A percentile compares a stretch with the other conserved stretches of the same genome.
phyloP scores from a whole-genome alignment of 2,329 filamentous ascomycete genomes.

The Arthrobotrys sphaeroides region DNA sequence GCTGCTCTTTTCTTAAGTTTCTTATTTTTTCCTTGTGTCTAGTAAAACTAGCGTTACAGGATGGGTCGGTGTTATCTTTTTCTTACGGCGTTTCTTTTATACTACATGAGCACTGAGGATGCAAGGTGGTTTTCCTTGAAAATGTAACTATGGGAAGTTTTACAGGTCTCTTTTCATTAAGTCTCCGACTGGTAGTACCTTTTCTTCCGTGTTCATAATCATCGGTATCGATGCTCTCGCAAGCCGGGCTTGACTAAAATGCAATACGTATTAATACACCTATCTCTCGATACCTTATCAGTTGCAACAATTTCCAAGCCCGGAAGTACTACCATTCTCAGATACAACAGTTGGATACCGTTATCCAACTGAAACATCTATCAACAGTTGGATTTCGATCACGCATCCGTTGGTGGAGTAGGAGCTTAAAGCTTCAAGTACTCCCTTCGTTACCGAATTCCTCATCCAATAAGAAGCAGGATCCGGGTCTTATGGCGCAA shows the following conservation, averaged over 20 bases:
- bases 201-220: too few species aligned
- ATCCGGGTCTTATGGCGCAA: conserved; percentile 51
- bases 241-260: not conserved
- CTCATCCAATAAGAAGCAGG: conserved; percentile 28
- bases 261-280: too few species aligned
- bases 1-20: not conserved
- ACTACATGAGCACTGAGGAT: not conserved
- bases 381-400: not conserved
- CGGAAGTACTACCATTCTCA: too few species aligned
- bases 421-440: not conserved
- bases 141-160: not conserved
- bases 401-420: not conserved
- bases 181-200: too few species aligned
- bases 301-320: too few species aligned
- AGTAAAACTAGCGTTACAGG: not conserved
- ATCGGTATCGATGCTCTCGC: too few species aligned
- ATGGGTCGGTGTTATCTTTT: not conserved
- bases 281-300: too few species aligned
- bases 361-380: not conserved
- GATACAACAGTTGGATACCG: too few species aligned
- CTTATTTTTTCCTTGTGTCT: not conserved
- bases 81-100: not conserved
- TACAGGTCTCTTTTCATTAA: too few species aligned
- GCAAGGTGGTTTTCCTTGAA: not conserved
- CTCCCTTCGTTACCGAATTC: not conserved